These are phyloP conservation scores for Annulohypoxylon truncatum DNA, from an alignment of 2,329 filamentous ascomycete species.

Conservation along the genomic window DNA sequence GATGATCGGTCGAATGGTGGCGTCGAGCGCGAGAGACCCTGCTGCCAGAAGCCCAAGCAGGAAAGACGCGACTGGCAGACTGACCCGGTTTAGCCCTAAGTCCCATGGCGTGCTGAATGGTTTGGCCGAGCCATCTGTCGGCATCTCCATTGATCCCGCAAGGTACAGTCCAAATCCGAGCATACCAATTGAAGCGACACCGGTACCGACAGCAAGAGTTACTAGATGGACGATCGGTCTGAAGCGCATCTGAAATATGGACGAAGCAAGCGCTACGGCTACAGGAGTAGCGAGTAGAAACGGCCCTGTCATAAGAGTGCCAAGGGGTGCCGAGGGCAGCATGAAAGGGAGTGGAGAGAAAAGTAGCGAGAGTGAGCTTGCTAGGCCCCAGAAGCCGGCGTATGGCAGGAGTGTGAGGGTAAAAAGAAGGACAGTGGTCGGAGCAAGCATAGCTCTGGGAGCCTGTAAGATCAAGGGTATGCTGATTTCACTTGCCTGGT, in stretches of 20 bases:
- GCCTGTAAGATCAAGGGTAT: slow-evolving; percentile 56
- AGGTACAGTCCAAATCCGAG: slow-evolving; percentile 60
- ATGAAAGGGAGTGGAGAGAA: slow-evolving; percentile 59
- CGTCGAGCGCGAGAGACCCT: slow-evolving; percentile 56
- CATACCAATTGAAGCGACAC: slow-evolving; percentile 56
- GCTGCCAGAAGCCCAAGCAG: slow-evolving; percentile 61
- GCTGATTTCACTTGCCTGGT: slow-evolving; percentile 48
- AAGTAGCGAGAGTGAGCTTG: slow-evolving; percentile 59
- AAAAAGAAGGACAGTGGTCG: slow-evolving; percentile 61
- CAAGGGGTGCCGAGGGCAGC: slow-evolving; percentile 55
- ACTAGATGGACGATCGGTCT: slow-evolving; percentile 50
- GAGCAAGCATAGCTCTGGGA: slow-evolving; percentile 61
- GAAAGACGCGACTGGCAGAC: slow-evolving; percentile 58
- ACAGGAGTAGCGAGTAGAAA: slow-evolving; percentile 56
- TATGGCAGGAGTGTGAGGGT: slow-evolving; percentile 59
- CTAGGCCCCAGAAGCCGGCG: slow-evolving; percentile 60
- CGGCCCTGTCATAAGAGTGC: slow-evolving; percentile 58
- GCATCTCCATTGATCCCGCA: slow-evolving; percentile 51
- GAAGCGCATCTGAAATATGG: slow-evolving; percentile 50
- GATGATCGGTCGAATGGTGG: slow-evolving; percentile 57
- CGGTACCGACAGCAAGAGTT: slow-evolving; percentile 53
- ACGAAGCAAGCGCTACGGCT: slow-evolving; percentile 51
- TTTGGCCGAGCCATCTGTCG: slow-evolving; percentile 34
- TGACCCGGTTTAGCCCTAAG: slow-evolving; percentile 37
- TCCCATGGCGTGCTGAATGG: slow-evolving; percentile 46